A percentile compares a stretch with the other conserved stretches of the same genome.
Conservation (phyloP, 148 eudicot genomes). For the Persicaria maculosa region DNA sequence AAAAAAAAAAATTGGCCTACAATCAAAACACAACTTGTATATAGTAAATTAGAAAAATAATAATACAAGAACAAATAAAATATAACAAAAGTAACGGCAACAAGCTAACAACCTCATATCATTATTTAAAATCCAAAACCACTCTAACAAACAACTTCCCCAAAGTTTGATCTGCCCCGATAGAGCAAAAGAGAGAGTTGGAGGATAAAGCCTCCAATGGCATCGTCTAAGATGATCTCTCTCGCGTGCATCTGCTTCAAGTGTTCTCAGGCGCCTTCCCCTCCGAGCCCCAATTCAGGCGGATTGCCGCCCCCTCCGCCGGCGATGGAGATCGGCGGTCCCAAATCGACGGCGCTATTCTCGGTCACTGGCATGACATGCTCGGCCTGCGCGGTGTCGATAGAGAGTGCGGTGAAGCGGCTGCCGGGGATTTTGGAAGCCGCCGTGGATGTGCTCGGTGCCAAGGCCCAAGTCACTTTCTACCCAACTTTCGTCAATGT, state of each 20-base stretch:
- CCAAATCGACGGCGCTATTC: constrained; percentile 28
- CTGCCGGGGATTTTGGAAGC: constrained; percentile 69
- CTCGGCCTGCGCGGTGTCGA: constrained; percentile 75
- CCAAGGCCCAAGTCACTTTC: constrained; percentile 57
- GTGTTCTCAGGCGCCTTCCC: not conserved
- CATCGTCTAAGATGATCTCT: not conserved
- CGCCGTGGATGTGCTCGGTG: constrained; percentile 63
- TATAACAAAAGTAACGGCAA: too few relatives aligned
- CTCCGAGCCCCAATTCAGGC: not conserved
- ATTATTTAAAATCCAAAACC: too few relatives aligned
- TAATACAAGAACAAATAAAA: too few relatives aligned
- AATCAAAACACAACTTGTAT: too few relatives aligned
- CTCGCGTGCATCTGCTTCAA: not conserved
- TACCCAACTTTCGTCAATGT: constrained; percentile 55
- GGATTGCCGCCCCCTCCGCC: not conserved
- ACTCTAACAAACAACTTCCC: too few relatives aligned
- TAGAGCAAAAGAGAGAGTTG: too few relatives aligned
- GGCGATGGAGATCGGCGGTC: constrained; percentile 3
- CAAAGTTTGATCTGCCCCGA: too few relatives aligned
- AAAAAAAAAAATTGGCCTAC: too few relatives aligned
- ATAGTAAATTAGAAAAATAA: too few relatives aligned
- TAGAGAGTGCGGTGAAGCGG: constrained; percentile 70
- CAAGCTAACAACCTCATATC: too few relatives aligned
- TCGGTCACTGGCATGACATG: constrained; percentile 73
- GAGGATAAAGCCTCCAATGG: not conserved